Percentiles rank a stretch among this genome's conserved stretches.
These are phyloP conservation scores for Colletotrichum abscissum DNA, from an alignment of 2,329 filamentous ascomycete genomes.

Conservation along the genomic window DNA sequence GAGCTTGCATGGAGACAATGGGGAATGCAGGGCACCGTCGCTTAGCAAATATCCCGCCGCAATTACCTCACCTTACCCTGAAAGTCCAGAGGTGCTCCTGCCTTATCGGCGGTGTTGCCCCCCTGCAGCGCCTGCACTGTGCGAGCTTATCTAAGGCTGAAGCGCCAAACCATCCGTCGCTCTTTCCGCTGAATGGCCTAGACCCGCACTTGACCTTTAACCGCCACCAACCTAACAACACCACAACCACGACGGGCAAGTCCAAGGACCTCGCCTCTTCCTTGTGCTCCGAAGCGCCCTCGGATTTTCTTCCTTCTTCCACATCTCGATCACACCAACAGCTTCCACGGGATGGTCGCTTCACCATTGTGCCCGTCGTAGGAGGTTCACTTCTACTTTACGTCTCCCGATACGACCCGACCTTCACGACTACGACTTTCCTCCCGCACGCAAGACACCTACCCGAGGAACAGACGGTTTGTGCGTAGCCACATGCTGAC, in stretches of 20 bases:
- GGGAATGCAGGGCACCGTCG: slow-evolving; percentile 8
- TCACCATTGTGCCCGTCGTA: slow-evolving; percentile 12
- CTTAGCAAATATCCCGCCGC: neutral
- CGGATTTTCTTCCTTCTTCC: neutral
- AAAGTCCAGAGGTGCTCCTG: slow-evolving; percentile 18
- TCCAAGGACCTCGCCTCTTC: neutral
- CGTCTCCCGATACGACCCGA: slow-evolving; percentile 1
- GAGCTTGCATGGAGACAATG: neutral
- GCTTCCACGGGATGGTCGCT: slow-evolving; percentile 25
- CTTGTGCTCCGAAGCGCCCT: neutral
- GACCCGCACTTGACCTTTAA: slow-evolving; percentile 5
- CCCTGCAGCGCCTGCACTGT: slow-evolving; percentile 9
- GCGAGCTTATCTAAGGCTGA: slow-evolving; percentile 31
- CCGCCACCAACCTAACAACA: slow-evolving; percentile 22
- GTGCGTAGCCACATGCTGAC: slow-evolving; percentile 11
- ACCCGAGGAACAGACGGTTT: slow-evolving; percentile 15
- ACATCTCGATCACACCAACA: neutral
- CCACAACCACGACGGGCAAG: neutral
- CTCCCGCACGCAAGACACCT: neutral
- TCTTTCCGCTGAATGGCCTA: neutral
- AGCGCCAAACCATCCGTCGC: neutral
- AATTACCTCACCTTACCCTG: neutral
- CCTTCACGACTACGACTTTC: neutral
- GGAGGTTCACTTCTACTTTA: slow-evolving; percentile 25
- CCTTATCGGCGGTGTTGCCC: slow-evolving; percentile 26